phyloP scores from a whole-genome alignment of 441 rosid genomes.

The Adansonia gregorii region DNA sequence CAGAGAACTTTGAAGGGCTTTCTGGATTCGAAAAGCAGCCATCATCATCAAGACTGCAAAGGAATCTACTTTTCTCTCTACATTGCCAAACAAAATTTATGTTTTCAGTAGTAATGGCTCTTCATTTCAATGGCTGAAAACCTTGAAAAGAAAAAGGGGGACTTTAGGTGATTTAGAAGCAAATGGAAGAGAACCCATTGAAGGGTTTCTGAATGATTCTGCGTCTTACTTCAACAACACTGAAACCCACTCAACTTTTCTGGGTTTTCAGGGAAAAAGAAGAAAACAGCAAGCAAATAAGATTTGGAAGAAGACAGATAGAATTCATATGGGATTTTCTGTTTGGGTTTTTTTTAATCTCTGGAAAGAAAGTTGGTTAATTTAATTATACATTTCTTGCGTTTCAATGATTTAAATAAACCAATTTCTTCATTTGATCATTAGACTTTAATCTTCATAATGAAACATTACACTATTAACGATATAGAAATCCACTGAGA shows the following conservation, averaged over 20 bases:
- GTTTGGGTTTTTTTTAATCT: conserved; percentile 44
- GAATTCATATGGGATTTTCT: conserved; percentile 32
- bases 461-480: neutral
- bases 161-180: neutral
- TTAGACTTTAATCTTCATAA: neutral
- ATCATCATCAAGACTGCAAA: conserved; percentile 46
- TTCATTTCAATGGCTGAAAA: conserved; percentile 22
- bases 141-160: neutral
- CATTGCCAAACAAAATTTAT: conserved; percentile 38
- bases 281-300: conserved; percentile 30
- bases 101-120: neutral
- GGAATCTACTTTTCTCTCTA: conserved; percentile 30
- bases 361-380: conserved; percentile 28
- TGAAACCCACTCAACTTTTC: neutral
- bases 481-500: neutral
- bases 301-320: conserved; percentile 37
- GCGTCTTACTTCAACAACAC: conserved; percentile 25
- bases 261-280: conserved; percentile 28
- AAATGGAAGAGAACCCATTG: neutral
- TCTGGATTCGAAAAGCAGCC: conserved; percentile 41
- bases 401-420: neutral
- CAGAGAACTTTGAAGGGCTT: conserved; percentile 33
- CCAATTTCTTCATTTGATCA: neutral
- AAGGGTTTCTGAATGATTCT: conserved; percentile 25
- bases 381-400: neutral